These are phyloP conservation scores for Parietaria judaica DNA, from an alignment of 306 rosid genomes.

Conservation along the genomic window DNA sequence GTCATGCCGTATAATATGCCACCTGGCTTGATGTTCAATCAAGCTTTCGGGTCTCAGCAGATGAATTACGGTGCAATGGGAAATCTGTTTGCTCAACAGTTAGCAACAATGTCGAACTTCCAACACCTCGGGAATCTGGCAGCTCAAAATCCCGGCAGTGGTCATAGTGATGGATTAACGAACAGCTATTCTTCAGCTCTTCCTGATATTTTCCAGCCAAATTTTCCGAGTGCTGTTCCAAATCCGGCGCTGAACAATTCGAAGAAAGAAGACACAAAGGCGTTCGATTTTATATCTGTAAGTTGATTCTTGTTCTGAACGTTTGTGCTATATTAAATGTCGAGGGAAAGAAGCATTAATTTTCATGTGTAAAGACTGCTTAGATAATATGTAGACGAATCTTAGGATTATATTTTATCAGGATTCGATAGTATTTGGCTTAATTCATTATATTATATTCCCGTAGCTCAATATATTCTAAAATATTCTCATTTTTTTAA, in stretches of 20 bases:
- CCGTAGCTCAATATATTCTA: too few relatives aligned
- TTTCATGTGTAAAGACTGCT: too few relatives aligned
- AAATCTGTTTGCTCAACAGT: constrained; percentile 66
- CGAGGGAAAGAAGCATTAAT: too few relatives aligned
- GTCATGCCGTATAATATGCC: constrained; percentile 45
- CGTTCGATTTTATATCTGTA: constrained; percentile 96
- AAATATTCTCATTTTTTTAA: too few relatives aligned
- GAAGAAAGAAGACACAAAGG: constrained; percentile 85
- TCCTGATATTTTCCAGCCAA: constrained; percentile 87
- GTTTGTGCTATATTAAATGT: too few relatives aligned
- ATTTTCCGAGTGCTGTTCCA: constrained; percentile 46
- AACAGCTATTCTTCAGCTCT: constrained; percentile 44
- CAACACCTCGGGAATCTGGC: constrained; percentile 62
- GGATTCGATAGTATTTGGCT: too few relatives aligned
- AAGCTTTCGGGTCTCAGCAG: constrained; percentile 63
- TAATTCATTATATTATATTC: too few relatives aligned
- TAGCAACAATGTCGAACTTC: constrained; percentile 75
- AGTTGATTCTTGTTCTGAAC: constrained; percentile 23
- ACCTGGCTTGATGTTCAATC: constrained; percentile 65
- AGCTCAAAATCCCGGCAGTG: constrained; percentile 37
- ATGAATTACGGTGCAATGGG: constrained; percentile 69
- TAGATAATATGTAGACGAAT: too few relatives aligned
- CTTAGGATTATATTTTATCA: too few relatives aligned
- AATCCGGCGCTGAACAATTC: constrained; percentile 53
- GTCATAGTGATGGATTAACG: constrained; percentile 43